These are phyloP conservation scores for Fusarium bulbicola DNA, from an alignment of 2,329 filamentous ascomycete genomes.

Conservation along the genomic window DNA sequence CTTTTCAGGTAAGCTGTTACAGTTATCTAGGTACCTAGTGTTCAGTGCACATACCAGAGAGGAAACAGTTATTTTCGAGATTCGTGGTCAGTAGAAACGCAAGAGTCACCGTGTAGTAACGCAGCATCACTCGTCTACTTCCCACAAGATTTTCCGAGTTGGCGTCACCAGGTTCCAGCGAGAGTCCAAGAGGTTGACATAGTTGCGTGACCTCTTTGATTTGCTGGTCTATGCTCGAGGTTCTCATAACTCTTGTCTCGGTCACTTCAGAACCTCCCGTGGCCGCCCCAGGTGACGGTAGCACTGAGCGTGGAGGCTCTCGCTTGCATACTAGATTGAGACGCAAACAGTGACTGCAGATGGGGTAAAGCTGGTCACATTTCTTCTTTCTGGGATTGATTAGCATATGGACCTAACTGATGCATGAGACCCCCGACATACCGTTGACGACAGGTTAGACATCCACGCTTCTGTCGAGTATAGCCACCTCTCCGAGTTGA, in stretches of 20 bases:
- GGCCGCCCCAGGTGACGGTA: background rate
- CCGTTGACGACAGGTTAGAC: slow-evolving; percentile 35
- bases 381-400: background rate
- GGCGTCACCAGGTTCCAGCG: background rate
- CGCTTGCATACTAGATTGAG: background rate
- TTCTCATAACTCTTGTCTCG: background rate
- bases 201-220: background rate
- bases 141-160: background rate
- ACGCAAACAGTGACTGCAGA: background rate
- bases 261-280: background rate
- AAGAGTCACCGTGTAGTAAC: background rate
- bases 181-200: background rate
- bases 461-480: slow-evolving; percentile 33
- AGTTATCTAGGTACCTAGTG: background rate
- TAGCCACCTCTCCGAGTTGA: slow-evolving; percentile 18
- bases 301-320: background rate
- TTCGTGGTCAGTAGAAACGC: background rate
- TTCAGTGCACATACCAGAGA: background rate
- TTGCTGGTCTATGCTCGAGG: background rate
- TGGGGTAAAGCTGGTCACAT: background rate
- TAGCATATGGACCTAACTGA: background rate
- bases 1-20: background rate
- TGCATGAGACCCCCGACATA: background rate
- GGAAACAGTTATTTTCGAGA: background rate
- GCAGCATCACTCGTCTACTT: background rate